Evolutionary conservation across 2,329 filamentous ascomycete genomes (phyloP), one percentile per base, ranked within the genome.

Genomic region (Penicillium sp.): DNA sequence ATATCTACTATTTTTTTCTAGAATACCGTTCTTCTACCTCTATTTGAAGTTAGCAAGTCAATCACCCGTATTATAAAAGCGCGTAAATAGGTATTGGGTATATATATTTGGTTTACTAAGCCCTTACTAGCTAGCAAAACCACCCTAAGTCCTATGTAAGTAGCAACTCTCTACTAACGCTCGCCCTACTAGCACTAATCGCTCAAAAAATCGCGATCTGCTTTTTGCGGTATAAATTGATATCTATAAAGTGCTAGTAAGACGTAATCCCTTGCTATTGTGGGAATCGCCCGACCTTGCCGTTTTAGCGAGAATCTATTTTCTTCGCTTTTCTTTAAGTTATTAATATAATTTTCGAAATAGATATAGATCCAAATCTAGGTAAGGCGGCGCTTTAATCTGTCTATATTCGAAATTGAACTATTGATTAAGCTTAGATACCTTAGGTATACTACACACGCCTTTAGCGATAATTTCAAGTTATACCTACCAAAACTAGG

Each of bases 1-100:
- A n/a, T 38, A 14, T 42, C 34, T 37, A 42, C 35, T n/a, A 42
- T 42, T 31, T 38, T 35, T 32, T 35, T 38, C 35, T 35, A 18
- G 31, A 42, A 42, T 26, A 13, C 39, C 27, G 26, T 42, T 33
- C 30, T 27, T 35, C 20, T 38, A 5, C 39, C 39, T 42, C 39
- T 38, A 22, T 20, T 35, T 16, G 16, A 35, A 42, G 30, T 42
- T n/a, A 42, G 39, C 13, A 38, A 34, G 16, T 35, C 12, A 30
- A 32, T 16, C 16, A 18, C 9, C n/a, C 11, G 2, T n/a, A 32
- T 32, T 35, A 35, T 18, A 25, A 12, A 30, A 26, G 37, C 25
- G 38, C 29, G 17, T 35, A 7, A 35, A 31, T 40, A 10, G 29
- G 26, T 6, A 27, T 5, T 5, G 18, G 5, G 18, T 5, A 22